Conservation (phyloP, 352 stramenopile genomes). For the Poterioochromonas sp. region DNA sequence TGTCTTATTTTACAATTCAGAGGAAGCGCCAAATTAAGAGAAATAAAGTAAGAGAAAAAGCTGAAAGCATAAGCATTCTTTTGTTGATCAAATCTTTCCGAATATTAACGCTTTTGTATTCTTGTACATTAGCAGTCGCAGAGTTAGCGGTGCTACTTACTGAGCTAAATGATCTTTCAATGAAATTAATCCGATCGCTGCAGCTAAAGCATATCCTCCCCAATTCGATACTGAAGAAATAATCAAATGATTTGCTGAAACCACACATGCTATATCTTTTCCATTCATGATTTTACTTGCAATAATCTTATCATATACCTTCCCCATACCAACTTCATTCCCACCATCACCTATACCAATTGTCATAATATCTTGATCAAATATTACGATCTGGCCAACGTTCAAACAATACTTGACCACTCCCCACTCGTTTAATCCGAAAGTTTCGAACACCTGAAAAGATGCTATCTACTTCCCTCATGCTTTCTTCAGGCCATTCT, state of each 20-base stretch:
- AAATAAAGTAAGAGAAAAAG: constrained; percentile 46
- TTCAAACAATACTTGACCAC: no score
- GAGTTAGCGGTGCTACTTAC: no score
- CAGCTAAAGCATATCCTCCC: constrained; percentile 56
- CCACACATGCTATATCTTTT: constrained; percentile 50
- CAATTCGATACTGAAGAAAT: constrained; percentile 59
- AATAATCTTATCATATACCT: constrained; percentile 51
- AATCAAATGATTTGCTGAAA: constrained; percentile 51
- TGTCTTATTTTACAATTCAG: no score
- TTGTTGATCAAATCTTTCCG: constrained; percentile 26
- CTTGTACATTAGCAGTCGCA: constrained; percentile 20
- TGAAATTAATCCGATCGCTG: no score
- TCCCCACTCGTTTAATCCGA: no score
- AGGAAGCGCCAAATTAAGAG: no score
- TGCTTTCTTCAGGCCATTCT: no score
- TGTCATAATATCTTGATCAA: no score
- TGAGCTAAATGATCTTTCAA: no score
- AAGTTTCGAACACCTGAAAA: no score
- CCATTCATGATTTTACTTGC: constrained; percentile 47
- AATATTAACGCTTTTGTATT: constrained; percentile 16
- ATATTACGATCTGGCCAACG: no score
- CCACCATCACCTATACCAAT: constrained; percentile 48
- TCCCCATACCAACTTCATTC: constrained; percentile 65
- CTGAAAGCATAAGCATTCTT: constrained; percentile 48
- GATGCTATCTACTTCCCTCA: no score